These are phyloP conservation scores for Phyllosticta citrichinensis DNA, from an alignment of 2,329 filamentous ascomycete genomes.

Conservation along the genomic window DNA sequence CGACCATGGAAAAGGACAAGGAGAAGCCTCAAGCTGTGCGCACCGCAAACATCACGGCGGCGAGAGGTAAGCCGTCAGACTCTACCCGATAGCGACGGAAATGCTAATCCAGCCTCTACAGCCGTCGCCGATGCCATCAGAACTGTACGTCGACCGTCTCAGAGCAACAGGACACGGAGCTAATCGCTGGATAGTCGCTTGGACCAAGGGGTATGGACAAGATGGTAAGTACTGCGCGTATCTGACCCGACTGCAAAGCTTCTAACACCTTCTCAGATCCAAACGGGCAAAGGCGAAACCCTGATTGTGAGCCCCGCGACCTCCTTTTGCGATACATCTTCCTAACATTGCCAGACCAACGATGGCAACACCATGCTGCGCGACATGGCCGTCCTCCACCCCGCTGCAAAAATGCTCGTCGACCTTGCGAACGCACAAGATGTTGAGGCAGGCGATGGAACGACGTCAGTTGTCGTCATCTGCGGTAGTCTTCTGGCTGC, in stretches of 20 bases:
- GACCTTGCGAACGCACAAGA: slow-evolving; percentile 95
- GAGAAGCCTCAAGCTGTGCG: slow-evolving; percentile 98
- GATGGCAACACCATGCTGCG: slow-evolving; percentile 99
- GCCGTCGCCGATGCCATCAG: slow-evolving; percentile 96
- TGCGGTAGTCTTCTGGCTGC: slow-evolving; percentile 89
- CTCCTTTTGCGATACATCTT: slow-evolving; percentile 15
- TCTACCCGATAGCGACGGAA: slow-evolving; percentile 15
- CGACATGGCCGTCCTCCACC: slow-evolving; percentile 98
- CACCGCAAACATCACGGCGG: slow-evolving; percentile 92
- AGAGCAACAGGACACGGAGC: not conserved
- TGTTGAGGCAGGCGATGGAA: slow-evolving; percentile 96
- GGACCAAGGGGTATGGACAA: slow-evolving; percentile 98
- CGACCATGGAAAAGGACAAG: slow-evolving; percentile 53
- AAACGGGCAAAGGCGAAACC: slow-evolving; percentile 90
- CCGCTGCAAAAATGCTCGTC: slow-evolving; percentile 98
- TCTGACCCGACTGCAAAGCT: slow-evolving; percentile 13
- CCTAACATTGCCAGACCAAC: slow-evolving; percentile 54
- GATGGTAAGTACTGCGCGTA: slow-evolving; percentile 49
- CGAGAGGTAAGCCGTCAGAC: slow-evolving; percentile 58
- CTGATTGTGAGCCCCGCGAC: slow-evolving; percentile 55
- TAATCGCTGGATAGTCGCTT: slow-evolving; percentile 50
- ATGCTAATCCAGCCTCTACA: slow-evolving; percentile 26
- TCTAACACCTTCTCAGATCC: slow-evolving; percentile 48
- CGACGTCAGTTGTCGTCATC: slow-evolving; percentile 96
- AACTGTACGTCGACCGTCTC: slow-evolving; percentile 46